Conservation (phyloP, 2,329 filamentous ascomycete species). For the Aspergillus niger region DNA sequence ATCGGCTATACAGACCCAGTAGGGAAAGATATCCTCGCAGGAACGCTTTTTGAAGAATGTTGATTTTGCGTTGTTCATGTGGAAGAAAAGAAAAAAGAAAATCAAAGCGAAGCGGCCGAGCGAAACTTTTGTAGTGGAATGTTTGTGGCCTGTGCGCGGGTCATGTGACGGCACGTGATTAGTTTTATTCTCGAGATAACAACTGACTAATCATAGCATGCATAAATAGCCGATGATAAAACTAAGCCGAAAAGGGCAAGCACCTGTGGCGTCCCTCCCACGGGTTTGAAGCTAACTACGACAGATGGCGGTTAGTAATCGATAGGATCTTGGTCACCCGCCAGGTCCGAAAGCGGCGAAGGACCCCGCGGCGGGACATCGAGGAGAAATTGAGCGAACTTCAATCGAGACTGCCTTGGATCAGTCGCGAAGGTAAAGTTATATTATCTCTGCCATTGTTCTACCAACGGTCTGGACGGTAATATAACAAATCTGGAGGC, state of each 20-base stretch:
- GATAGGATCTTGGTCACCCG: constrained; percentile 7
- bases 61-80: constrained; percentile 60
- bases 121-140: constrained; percentile 4
- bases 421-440: background rate
- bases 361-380: constrained; percentile 13
- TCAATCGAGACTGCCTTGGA: background rate
- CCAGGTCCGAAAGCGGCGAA: constrained; percentile 21
- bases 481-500: background rate
- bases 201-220: too few relatives aligned
- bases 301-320: constrained; percentile 9
- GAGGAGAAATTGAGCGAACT: background rate
- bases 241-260: background rate
- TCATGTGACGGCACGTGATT: constrained; percentile 22
- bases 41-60: constrained; percentile 62
- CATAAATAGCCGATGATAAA: background rate
- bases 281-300: background rate
- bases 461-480: background rate
- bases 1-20: constrained; percentile 42
- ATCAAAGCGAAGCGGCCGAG: constrained; percentile 17
- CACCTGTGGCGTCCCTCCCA: background rate
- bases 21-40: constrained; percentile 51
- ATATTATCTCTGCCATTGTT: background rate
- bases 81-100: constrained; percentile 39
- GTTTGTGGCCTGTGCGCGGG: constrained; percentile 17
- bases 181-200: background rate